Percentiles rank a stretch among this genome's conserved stretches.
Evolutionary conservation across 2,329 filamentous ascomycete genomes (phyloP).

Genomic region (Diaporthe capsici): DNA sequence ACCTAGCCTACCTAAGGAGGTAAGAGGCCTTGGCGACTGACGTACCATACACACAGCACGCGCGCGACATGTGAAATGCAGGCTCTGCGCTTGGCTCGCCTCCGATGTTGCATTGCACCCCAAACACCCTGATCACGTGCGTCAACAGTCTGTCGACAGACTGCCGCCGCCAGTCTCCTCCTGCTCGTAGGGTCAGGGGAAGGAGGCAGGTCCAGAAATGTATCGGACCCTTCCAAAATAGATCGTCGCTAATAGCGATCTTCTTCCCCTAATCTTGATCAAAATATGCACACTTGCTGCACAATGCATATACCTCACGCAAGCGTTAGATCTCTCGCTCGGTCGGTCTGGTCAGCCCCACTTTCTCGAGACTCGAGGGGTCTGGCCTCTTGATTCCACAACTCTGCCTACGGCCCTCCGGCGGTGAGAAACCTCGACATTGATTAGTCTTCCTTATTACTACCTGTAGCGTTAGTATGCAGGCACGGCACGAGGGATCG

Average conservation of each 20-base stretch:
- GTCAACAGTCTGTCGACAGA: not conserved
- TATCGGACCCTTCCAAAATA: not conserved
- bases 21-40: not conserved
- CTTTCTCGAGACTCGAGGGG: not conserved
- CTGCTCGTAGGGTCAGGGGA: not conserved
- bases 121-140: not conserved
- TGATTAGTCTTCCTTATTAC: not conserved
- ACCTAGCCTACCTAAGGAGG: not conserved
- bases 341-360: not conserved
- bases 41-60: not conserved
- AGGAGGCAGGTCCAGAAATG: not conserved
- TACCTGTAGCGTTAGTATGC: not conserved
- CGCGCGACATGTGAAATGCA: not conserved
- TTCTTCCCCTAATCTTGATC: not conserved
- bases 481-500: not conserved
- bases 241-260: not conserved
- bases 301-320: not conserved
- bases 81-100: constrained; percentile 10
- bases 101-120: not conserved
- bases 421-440: not conserved
- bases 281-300: not conserved
- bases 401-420: constrained; percentile 17
- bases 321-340: not conserved
- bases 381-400: not conserved
- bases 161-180: not conserved